phyloP scores from a whole-genome alignment of 352 stramenopile species.

The Globisporangium polare region DNA sequence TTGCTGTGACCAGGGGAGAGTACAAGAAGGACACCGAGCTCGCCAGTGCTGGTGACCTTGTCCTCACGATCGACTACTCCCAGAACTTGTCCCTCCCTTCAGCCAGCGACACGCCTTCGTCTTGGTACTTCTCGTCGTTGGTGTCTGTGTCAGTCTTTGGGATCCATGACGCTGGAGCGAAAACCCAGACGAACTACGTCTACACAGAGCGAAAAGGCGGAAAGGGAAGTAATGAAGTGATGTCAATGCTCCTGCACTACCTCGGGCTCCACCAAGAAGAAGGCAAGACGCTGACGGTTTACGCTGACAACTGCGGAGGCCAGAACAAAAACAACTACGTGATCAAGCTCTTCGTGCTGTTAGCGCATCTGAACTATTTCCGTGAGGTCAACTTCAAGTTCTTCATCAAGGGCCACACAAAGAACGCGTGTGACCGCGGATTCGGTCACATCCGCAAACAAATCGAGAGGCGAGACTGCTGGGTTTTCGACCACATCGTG shows the following conservation, averaged over 20 bases:
- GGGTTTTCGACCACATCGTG: not conserved
- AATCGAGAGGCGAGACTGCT: not conserved
- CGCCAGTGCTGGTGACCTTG: not conserved
- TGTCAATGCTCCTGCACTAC: slow-evolving; percentile 6
- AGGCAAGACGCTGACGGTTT: slow-evolving; percentile 4
- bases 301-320: slow-evolving; percentile 17
- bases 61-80: slow-evolving; percentile 16
- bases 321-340: slow-evolving; percentile 27
- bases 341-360: slow-evolving; percentile 12
- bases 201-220: slow-evolving; percentile 13
- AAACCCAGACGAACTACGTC: slow-evolving; percentile 12
- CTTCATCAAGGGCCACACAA: slow-evolving; percentile 15
- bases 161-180: slow-evolving; percentile 10
- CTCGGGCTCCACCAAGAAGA: not conserved
- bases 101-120: slow-evolving; percentile 7
- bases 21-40: slow-evolving; percentile 1
- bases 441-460: slow-evolving; percentile 6
- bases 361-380: not conserved
- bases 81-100: slow-evolving; percentile 16
- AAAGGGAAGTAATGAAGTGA: slow-evolving; percentile 15
- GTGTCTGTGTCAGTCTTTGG: slow-evolving; percentile 16
- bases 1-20: not conserved
- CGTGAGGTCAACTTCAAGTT: slow-evolving; percentile 13
- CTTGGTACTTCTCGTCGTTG: slow-evolving; percentile 25
- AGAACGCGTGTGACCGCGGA: slow-evolving; percentile 12